Evolutionary conservation across 2,329 filamentous ascomycete species (phyloP), one percentile per base, ranked within the genome.

Genomic region (Exophiala oligosperma): DNA sequence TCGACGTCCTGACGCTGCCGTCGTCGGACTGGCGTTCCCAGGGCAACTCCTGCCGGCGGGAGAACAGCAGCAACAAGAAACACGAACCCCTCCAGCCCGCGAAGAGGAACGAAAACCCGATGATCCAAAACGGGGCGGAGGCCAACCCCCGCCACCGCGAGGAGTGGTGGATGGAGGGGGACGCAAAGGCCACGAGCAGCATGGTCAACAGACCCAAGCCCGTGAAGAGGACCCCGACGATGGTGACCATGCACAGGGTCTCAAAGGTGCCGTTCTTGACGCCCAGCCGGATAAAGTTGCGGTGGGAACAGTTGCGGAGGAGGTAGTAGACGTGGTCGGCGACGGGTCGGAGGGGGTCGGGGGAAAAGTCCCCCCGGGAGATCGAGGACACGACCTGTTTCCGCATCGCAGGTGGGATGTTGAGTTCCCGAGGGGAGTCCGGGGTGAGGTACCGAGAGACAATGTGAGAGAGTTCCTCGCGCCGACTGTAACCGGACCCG

Each of bases 221-320:
- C 23, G 38, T 54, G 41, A 59, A 62, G 1, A 59, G 48, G n/a
- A 56, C 40, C 21, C 60, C 60, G 32, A 59, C 60, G 8, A 62
- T 54, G 43, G 60, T 59, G 23, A 62, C 60, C 60, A 62, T 62
- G 50, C 60, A 62, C 9, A 62, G 60, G 3, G 60, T 62, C 37
- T 62, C 60, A 49, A 62, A 62, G 21, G 60, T 62, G 32, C 60
- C 60, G 46, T 62, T 62, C 56, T 62, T 59, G 52, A 62, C 52
- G 38, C 60, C 60, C 23, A 62, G 49, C 3, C 60, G 56, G 60
- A 62, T 59, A 40, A 62, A 62, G 49, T 62, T 62, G 49, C 60
- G 60, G 46, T 62, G 60, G 29, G 60, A 62, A 38, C 60, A 62
- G 52, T 62, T 62, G 51, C 53, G 53, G 14, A 62, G 56, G 2